Percentiles rank a stretch among this genome's conserved stretches.
Conservation (phyloP, 106 monocot genomes). For the Dendrobium chrysotoxum region DNA sequence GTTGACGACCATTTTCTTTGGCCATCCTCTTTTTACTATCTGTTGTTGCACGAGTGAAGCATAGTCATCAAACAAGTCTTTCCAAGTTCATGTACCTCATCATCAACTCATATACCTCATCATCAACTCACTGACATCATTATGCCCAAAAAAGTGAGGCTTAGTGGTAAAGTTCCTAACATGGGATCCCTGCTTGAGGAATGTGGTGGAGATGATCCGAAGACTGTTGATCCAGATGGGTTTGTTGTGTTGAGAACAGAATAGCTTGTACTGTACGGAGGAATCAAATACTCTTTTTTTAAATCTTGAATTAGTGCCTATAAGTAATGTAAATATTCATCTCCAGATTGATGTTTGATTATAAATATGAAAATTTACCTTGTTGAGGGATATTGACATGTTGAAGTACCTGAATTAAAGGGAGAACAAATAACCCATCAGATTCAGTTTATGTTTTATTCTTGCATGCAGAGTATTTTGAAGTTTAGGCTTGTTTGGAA, state of each 20-base stretch:
- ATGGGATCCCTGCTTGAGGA: slow-evolving; percentile 5
- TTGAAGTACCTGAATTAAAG: slow-evolving; percentile 38
- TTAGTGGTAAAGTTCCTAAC: not conserved
- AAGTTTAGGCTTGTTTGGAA: not conserved
- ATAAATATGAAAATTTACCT: slow-evolving; percentile 37
- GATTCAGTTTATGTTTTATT: not conserved
- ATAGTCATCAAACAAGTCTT: not conserved
- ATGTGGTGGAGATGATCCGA: slow-evolving; percentile 24
- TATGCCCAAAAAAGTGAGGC: slow-evolving; percentile 1
- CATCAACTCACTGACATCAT: not conserved
- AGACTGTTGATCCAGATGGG: slow-evolving; percentile 37
- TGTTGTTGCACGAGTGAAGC: not conserved
- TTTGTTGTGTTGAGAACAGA: slow-evolving; percentile 40
- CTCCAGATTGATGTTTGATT: not conserved
- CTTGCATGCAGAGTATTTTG: not conserved
- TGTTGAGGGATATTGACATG: slow-evolving; percentile 53
- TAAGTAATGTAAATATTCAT: not conserved
- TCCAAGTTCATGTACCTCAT: not conserved
- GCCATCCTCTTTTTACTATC: not conserved
- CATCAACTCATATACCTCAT: not conserved
- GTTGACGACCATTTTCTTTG: not conserved
- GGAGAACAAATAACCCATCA: not conserved
- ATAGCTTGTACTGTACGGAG: slow-evolving; percentile 35
- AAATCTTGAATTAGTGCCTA: not conserved
- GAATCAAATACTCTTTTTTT: not conserved